Conservation (phyloP, 2,329 filamentous ascomycete species). For the Cyanodermella asteris region DNA sequence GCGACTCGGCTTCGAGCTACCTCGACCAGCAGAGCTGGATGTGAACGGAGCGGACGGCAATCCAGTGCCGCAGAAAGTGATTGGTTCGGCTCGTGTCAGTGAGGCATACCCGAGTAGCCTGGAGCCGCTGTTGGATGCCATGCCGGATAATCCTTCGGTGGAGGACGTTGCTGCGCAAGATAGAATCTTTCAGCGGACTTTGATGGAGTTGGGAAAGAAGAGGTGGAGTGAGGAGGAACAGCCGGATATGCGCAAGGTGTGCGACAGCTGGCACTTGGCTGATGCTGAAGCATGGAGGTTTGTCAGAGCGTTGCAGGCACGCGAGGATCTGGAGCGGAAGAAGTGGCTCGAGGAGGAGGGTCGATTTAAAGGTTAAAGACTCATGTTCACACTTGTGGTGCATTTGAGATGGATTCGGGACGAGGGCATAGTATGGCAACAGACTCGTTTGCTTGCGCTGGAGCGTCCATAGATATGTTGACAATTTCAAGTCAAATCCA, state of each 20-base stretch:
- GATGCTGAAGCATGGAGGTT: constrained; percentile 45
- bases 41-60: too few species aligned
- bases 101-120: too few species aligned
- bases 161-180: constrained; percentile 22
- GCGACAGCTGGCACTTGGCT: constrained; percentile 34
- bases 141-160: constrained; percentile 35
- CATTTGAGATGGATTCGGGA: too few species aligned
- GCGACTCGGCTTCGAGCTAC: constrained; percentile 71
- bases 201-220: constrained; percentile 16
- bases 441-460: too few species aligned
- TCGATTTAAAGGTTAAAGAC: constrained; percentile 30
- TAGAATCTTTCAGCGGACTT: constrained; percentile 16
- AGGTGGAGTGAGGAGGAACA: constrained; percentile 12
- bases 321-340: constrained; percentile 32
- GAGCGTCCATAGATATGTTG: too few species aligned
- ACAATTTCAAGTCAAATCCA: too few species aligned
- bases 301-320: constrained; percentile 34
- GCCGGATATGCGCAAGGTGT: constrained; percentile 14
- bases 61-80: too few species aligned
- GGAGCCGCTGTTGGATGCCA: too few species aligned
- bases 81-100: too few species aligned
- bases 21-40: constrained; percentile 34
- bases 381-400: too few species aligned
- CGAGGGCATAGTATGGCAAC: too few species aligned
- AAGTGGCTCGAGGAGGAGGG: constrained; percentile 40